Evolutionary conservation across 257 asterid genomes (phyloP), one percentile per base, ranked within the genome.

Genomic region (Scutellaria minor): DNA sequence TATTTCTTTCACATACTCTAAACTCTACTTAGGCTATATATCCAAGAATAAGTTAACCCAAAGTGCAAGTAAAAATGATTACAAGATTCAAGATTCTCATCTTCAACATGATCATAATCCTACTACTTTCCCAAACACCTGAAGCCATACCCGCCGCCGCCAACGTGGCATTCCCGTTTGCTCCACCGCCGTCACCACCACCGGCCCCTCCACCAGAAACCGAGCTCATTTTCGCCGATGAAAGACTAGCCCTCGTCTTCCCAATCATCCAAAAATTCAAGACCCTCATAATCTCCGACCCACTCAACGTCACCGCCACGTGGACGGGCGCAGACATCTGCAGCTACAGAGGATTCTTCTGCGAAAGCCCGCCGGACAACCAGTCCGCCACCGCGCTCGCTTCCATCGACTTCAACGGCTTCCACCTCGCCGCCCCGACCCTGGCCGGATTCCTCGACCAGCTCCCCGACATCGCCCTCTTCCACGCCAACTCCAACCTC

Each of bases 301-400:
- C 96, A n/a, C 44, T 82, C 27, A 86, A 85, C 57, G 71, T 92
- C 71, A 88, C 96, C 9, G 65, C 80, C 56, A 39, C 91, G 5
- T 92, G 96, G 98, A 69, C 51, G 5, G 96, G 98, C 1, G 12
- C 92, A 14, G 82, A 90, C 35, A 65, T 92, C 44, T 90, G 96
- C 82, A 82, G 31, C 7, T 92, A 86, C 78, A 77, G 60, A 35
- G 96, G 98, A 9, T 92, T 89, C 44, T 92, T 75, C 75, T 88
- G 96, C 51, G 96, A 83, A 54, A 64, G 55, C 52, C 98, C 96
- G 0, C 98, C 96, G 0, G 93, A 92, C 74, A 90, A 92, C 82
- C 69, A 13, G 31, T 88, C 98, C 1, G 98, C 96, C 71, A 66
- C 79, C 39, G 92, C 96, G 1, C 78, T 92, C 13, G 96, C 96